phyloP scores from a whole-genome alignment of 768 basidiomycete species.

The Mycena rosella region DNA sequence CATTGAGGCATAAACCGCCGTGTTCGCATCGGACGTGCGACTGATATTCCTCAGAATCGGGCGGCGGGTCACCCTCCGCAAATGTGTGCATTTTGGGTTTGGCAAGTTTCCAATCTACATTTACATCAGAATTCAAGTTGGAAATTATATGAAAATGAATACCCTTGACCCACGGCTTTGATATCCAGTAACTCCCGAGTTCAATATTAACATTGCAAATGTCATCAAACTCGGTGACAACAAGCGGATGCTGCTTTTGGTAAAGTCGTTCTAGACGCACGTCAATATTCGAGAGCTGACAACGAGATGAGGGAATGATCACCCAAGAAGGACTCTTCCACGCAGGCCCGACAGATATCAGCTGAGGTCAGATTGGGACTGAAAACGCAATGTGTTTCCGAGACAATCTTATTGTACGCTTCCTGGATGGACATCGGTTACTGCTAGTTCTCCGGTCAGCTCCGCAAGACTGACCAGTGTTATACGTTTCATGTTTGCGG shows the following conservation, averaged over 20 bases:
- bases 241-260: conserved; percentile 72
- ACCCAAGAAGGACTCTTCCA: conserved; percentile 71
- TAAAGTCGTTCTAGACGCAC: conserved; percentile 72
- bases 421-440: conserved; percentile 53
- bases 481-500: conserved; percentile 77
- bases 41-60: conserved; percentile 68
- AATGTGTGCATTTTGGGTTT: conserved; percentile 84
- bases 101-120: conserved; percentile 77
- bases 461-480: conserved; percentile 55
- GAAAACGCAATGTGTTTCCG: conserved; percentile 61
- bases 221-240: conserved; percentile 71
- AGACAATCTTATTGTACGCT: conserved; percentile 57
- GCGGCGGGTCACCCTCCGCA: conserved; percentile 72
- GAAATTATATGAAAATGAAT: conserved; percentile 17
- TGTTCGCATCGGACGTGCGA: conserved; percentile 82
- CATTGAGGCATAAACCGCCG: conserved; percentile 67
- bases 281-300: conserved; percentile 23
- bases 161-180: conserved; percentile 86
- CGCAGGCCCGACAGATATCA: conserved; percentile 75
- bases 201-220: conserved; percentile 59
- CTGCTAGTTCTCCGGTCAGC: background rate
- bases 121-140: background rate
- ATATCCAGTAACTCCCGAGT: conserved; percentile 74
- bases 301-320: conserved; percentile 27
- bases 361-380: conserved; percentile 59